These are phyloP conservation scores for Parachaetomium inaequale DNA, from an alignment of 495 filamentous ascomycete genomes.

Conservation along the genomic window DNA sequence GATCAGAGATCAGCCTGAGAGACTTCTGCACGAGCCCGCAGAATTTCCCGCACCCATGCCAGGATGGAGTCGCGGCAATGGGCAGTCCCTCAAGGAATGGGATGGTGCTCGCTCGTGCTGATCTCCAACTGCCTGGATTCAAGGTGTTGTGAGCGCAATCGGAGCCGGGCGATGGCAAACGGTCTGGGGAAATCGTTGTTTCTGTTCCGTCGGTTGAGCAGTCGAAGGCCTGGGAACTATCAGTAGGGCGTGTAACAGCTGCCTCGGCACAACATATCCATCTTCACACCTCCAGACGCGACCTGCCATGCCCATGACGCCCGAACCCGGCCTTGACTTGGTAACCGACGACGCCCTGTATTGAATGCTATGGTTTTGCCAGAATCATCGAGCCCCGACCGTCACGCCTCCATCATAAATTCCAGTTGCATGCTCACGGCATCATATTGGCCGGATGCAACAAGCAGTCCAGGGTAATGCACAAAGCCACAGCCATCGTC, in stretches of 20 bases:
- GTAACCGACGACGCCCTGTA: slow-evolving; percentile 31
- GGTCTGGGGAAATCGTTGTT: no score
- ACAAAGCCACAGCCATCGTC: slow-evolving; percentile 36
- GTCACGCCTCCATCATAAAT: slow-evolving; percentile 34
- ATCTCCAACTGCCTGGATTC: no score
- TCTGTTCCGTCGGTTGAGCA: no score
- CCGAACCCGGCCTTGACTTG: slow-evolving; percentile 5
- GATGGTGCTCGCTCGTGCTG: no score
- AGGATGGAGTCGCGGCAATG: no score
- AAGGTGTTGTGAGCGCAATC: no score
- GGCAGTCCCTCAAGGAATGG: no score
- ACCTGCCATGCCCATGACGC: background rate
- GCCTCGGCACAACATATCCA: background rate
- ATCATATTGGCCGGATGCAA: slow-evolving; percentile 28
- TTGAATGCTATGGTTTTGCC: slow-evolving; percentile 35
- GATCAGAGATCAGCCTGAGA: no score
- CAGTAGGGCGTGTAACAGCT: background rate
- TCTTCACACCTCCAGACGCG: background rate
- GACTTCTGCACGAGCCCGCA: no score
- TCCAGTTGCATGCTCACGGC: slow-evolving; percentile 25
- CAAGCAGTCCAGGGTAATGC: slow-evolving; percentile 33
- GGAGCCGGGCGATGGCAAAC: no score
- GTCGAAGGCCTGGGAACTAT: no score
- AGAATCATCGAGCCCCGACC: slow-evolving; percentile 33
- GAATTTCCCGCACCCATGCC: no score